These are phyloP conservation scores for Pestalotiopsis sp. DNA, from an alignment of 2,329 filamentous ascomycete species.

Conservation along the genomic window DNA sequence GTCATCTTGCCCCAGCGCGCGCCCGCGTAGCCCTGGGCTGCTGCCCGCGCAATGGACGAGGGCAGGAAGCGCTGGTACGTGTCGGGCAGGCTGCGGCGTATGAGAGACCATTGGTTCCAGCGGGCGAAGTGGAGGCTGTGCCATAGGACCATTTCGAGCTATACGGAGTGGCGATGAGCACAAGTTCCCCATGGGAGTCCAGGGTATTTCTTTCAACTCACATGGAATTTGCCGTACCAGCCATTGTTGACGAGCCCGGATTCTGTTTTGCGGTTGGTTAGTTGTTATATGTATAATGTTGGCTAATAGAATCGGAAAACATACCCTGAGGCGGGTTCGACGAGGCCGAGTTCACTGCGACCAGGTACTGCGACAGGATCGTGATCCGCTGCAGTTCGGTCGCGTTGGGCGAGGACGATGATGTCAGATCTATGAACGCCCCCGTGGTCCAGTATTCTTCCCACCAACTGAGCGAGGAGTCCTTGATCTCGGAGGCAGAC, in stretches of 20 bases:
- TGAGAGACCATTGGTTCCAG: conserved; percentile 46
- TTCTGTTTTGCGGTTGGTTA: conserved; percentile 15
- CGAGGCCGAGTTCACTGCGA: conserved; percentile 52
- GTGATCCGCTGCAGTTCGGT: conserved; percentile 52
- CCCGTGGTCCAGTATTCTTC: conserved; percentile 48
- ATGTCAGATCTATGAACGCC: conserved; percentile 51
- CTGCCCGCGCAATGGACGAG: conserved; percentile 37
- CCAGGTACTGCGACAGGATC: conserved; percentile 53
- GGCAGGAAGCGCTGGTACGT: conserved; percentile 48
- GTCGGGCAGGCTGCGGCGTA: conserved; percentile 43
- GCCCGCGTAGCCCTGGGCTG: conserved; percentile 41
- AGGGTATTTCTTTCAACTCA: conserved; percentile 18
- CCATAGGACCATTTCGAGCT: conserved; percentile 56
- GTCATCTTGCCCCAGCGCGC: conserved; percentile 56
- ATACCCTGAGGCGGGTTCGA: conserved; percentile 45
- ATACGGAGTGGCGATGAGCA: not conserved
- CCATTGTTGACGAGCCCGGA: conserved; percentile 49
- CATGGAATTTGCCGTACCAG: conserved; percentile 58
- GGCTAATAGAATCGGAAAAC: not conserved
- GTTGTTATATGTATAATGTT: not conserved
- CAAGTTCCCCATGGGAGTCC: no score
- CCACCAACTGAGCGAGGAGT: conserved; percentile 44
- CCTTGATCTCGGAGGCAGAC: conserved; percentile 25
- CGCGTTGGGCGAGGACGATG: conserved; percentile 38
- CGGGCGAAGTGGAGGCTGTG: conserved; percentile 50